Base-by-base conservation (phyloP, 2,329 filamentous ascomycete species). In the Cladosporium cucumerinum region DNA sequence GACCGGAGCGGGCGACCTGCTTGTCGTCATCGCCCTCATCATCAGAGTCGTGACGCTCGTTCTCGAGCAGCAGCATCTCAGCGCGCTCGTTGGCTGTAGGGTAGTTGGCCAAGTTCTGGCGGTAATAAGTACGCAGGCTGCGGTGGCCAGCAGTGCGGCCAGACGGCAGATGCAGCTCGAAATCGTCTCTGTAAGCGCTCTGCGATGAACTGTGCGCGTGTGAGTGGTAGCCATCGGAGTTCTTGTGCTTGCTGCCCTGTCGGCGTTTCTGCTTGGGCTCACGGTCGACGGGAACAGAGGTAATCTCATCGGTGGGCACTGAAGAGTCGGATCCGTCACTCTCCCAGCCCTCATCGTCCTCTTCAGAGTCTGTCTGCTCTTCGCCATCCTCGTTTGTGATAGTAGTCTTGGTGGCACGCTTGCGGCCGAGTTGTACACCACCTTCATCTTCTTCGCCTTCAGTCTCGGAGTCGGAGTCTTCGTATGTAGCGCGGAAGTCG, bases 401-500 rank as follows among this genome's bases (percentile, higher is more conserved):
- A 43, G 78, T 78, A 4, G 76, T 76, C 72, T 80, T 82, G n/a
- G 72, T 76, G 6, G 78, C 75, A 46, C 89, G 85, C 72, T 83
- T 85, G 18, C 83, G 84, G 8, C 89, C 89, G 12, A 93, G 82
- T 76, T 91, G 94, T 66, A 89, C 88, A 16, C 90, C 91, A 28
- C 79, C 80, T 57, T 72, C 74, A 10, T 78, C 80, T 46, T 81
- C 79, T 32, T 63, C 61, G n/a, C 88, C 86, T 6, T 86, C 85
- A 1, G 85, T 86, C 1, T 87, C 85, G 18, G 86, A 81, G 8
- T 84, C 82, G 12, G 84, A 87, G 72, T 98, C 95, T 0, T 93
- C 95, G 77, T 99, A 99, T 1, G 95, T 97, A 79, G 91, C 91
- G 69, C 91, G 86, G 84, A 99, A 99, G 75, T 99, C 95, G 78